Evolutionary conservation across 2,329 filamentous ascomycete genomes (phyloP), one percentile per base, ranked within the genome.

Genomic region (Trichoderma sp.): DNA sequence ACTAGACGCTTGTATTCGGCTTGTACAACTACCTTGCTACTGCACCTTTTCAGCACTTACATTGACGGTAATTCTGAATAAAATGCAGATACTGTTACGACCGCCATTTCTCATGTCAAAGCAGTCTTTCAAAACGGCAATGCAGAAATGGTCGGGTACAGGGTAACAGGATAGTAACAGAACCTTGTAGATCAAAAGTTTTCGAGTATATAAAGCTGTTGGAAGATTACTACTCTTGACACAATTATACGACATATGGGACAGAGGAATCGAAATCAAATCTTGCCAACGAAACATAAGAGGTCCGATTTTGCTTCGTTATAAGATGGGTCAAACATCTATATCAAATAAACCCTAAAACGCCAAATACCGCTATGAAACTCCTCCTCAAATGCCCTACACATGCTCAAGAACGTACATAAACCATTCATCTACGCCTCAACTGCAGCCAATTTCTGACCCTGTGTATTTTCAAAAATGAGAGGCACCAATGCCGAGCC

Each of bases 401-500:
- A 32, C 28, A 28, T 8, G 32, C 2, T 13, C 0, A 23, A 34
- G 11, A 1, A 32, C 28, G 34, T 4, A 34, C 28, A 59, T 4
- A 34, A 9, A 4, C 6, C 28, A 59, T 34, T 13, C 15, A 30
- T 26, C 23, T 63, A 63, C 6, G 34, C 36, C 23, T 64, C 43
- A 23, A 17, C 26, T 6, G 17, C 17, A 50, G 39, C 6, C 23
- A 12, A 12, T 6, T 64, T 64, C 30, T 32, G 39, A 23, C 4
- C 17, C 6, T 47, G 20, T 3, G 61, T 6, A 12, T 50, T 28
- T 17, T 57, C 47, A 53, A 36, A 67, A 39, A 39, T 3, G 6
- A 67, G 64, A 1, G 64, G 64, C 30, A 67, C 64, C 30, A 67
- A 23, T 23, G 64, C 64, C 20, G 64, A 67, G 0, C 64, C 64